phyloP scores from a whole-genome alignment of 805 yeast genomes.

The Dipodascopsis uninucleata region DNA sequence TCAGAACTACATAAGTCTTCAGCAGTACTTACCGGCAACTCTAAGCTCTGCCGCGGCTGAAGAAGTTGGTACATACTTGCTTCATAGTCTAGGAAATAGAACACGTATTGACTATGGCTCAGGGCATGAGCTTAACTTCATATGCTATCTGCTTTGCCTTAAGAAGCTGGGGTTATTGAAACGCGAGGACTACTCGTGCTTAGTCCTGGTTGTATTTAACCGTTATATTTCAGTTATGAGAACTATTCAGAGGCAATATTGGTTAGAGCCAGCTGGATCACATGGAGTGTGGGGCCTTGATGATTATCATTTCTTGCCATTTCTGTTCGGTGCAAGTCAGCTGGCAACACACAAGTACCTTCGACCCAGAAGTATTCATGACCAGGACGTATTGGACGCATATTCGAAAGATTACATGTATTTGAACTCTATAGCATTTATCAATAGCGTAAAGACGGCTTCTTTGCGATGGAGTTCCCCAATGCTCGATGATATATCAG shows the following conservation, averaged over 20 bases:
- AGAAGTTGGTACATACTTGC: conserved; percentile 58
- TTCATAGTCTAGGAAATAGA: conserved; percentile 78
- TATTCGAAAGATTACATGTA: conserved; percentile 74
- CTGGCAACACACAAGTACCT: conserved; percentile 58
- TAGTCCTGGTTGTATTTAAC: conserved; percentile 64
- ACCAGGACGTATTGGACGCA: conserved; percentile 77
- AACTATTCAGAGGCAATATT: conserved; percentile 65
- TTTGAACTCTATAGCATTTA: conserved; percentile 81
- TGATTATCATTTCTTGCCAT: conserved; percentile 87
- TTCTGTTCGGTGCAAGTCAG: conserved; percentile 87
- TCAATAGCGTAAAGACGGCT: conserved; percentile 74
- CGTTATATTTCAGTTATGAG: conserved; percentile 72
- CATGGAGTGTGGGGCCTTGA: conserved; percentile 99
- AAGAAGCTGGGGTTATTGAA: conserved; percentile 4
- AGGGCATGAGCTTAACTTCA: conserved; percentile 89
- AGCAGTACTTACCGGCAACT: too few relatives aligned
- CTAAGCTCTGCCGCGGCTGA: too few relatives aligned
- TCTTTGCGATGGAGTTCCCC: conserved; percentile 93
- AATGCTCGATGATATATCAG: conserved; percentile 90
- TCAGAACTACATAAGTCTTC: too few relatives aligned
- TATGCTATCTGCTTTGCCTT: conserved; percentile 61
- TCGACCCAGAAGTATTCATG: conserved; percentile 79
- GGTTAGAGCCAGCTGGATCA: conserved; percentile 94
- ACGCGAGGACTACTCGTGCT: conserved; percentile 36
- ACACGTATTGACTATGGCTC: conserved; percentile 93